Percentiles rank a stretch among this genome's conserved stretches.
phyloP scores from a whole-genome alignment of 1,139 yeast genomes.

The Debaryomycetaceae sp. region DNA sequence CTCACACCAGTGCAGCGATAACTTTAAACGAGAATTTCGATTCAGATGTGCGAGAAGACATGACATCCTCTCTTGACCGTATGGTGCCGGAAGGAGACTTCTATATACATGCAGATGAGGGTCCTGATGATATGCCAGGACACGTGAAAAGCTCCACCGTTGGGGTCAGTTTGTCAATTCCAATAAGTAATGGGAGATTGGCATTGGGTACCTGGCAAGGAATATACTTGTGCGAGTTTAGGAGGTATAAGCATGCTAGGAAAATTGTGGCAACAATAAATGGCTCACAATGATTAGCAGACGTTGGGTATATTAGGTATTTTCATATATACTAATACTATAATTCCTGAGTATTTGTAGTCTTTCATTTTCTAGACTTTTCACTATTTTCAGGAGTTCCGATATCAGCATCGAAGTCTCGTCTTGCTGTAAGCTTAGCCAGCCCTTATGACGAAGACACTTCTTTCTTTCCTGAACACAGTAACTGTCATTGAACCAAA shows the following conservation, averaged over 20 bases:
- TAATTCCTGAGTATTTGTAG: slow-evolving; percentile 27
- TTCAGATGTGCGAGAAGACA: slow-evolving; percentile 69
- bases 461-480: slow-evolving; percentile 65
- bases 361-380: slow-evolving; percentile 20
- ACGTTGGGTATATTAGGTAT: not conserved
- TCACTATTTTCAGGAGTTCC: slow-evolving; percentile 20
- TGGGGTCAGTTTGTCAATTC: slow-evolving; percentile 65
- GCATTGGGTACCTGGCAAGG: slow-evolving; percentile 88
- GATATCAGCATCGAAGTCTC: slow-evolving; percentile 30
- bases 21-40: slow-evolving; percentile 80
- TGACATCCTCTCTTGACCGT: slow-evolving; percentile 59
- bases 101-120: slow-evolving; percentile 69
- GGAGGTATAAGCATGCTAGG: slow-evolving; percentile 61
- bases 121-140: slow-evolving; percentile 81
- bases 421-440: slow-evolving; percentile 57
- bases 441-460: slow-evolving; percentile 64
- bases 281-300: slow-evolving; percentile 31
- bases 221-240: slow-evolving; percentile 68
- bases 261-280: slow-evolving; percentile 70
- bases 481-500: slow-evolving; percentile 21
- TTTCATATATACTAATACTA: slow-evolving; percentile 34
- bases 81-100: slow-evolving; percentile 69
- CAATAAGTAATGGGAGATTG: slow-evolving; percentile 63
- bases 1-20: slow-evolving; percentile 77
- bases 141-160: slow-evolving; percentile 66